These are phyloP conservation scores for Pleurotus platypus DNA, from an alignment of 768 basidiomycete genomes.

Conservation along the genomic window DNA sequence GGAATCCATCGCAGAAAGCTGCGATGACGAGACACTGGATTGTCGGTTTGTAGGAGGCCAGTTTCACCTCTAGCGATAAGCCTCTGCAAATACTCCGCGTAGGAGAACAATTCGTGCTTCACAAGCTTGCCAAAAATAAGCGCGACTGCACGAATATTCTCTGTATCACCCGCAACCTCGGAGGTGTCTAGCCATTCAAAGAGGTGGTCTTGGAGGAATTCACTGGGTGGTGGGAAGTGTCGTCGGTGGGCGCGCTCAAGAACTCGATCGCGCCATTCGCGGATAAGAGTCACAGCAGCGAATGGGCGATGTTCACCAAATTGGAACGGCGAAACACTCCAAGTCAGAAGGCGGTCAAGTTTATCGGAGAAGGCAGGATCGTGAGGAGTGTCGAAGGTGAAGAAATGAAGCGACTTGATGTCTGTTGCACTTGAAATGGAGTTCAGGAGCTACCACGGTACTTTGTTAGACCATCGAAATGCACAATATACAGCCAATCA, in stretches of 20 bases:
- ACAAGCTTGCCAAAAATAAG: conserved; percentile 71
- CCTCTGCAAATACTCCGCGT: conserved; percentile 70
- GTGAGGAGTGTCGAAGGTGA: conserved; percentile 42
- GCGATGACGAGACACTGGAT: conserved; percentile 57
- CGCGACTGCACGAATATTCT: conserved; percentile 58
- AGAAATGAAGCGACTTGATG: conserved; percentile 54
- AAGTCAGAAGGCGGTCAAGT: conserved; percentile 71
- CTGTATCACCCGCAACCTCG: conserved; percentile 52
- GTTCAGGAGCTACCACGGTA: conserved; percentile 58
- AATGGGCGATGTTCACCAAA: conserved; percentile 81
- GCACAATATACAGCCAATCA: conserved; percentile 12
- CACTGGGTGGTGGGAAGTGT: conserved; percentile 54
- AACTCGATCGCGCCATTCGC: conserved; percentile 56
- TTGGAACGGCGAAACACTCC: conserved; percentile 78
- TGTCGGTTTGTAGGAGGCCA: conserved; percentile 43
- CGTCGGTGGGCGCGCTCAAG: conserved; percentile 62
- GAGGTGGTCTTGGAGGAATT: conserved; percentile 68
- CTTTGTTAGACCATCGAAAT: background rate
- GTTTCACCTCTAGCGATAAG: conserved; percentile 77
- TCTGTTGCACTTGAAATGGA: conserved; percentile 68
- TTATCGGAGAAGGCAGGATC: conserved; percentile 55
- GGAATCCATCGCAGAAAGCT: conserved; percentile 73
- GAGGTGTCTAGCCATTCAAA: conserved; percentile 80
- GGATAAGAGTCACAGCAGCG: conserved; percentile 68
- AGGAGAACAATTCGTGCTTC: conserved; percentile 68